phyloP scores from a whole-genome alignment of 2,329 filamentous ascomycete species.

The Diaporthe caulivora region DNA sequence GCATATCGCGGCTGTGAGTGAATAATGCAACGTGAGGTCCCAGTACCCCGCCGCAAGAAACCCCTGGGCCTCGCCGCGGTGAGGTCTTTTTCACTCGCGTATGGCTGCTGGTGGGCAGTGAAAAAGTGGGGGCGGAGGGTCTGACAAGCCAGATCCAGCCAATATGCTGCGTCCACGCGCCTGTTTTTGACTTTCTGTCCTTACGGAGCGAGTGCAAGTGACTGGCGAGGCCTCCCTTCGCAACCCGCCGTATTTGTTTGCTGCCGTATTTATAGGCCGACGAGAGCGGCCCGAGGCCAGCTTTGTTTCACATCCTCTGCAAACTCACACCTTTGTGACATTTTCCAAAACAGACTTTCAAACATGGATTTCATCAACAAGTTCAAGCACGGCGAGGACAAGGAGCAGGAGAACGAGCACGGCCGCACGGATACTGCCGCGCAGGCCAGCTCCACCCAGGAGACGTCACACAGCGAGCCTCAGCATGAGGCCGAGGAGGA shows the following conservation, averaged over 20 bases:
- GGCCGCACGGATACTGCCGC: not conserved
- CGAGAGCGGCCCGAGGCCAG: not conserved
- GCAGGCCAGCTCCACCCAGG: not conserved
- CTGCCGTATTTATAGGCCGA: conserved; percentile 15
- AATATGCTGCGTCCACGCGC: conserved; percentile 31
- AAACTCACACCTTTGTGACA: not conserved
- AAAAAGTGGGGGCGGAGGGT: conserved; percentile 35
- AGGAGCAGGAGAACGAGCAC: not conserved
- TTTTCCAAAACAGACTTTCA: not conserved
- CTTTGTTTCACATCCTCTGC: not conserved
- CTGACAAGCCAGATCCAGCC: not conserved
- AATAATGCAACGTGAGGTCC: conserved; percentile 1
- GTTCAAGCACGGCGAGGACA: conserved; percentile 31
- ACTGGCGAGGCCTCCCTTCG: conserved; percentile 32
- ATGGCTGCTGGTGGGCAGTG: conserved; percentile 30
- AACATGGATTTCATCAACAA: conserved; percentile 34
- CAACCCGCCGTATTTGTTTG: not conserved
- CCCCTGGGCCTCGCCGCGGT: conserved; percentile 15
- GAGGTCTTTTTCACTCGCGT: conserved; percentile 20
- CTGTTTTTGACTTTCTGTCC: conserved; percentile 24
- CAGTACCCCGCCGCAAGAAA: conserved; percentile 8
- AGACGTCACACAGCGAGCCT: not conserved
- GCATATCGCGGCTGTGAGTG: conserved; percentile 25
- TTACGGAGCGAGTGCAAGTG: not conserved
- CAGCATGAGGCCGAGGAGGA: conserved; percentile 26